Evolutionary conservation across 1,284 basidiomycete genomes (phyloP), one percentile per base, ranked within the genome.

Genomic region (Pulveroboletus sp.): DNA sequence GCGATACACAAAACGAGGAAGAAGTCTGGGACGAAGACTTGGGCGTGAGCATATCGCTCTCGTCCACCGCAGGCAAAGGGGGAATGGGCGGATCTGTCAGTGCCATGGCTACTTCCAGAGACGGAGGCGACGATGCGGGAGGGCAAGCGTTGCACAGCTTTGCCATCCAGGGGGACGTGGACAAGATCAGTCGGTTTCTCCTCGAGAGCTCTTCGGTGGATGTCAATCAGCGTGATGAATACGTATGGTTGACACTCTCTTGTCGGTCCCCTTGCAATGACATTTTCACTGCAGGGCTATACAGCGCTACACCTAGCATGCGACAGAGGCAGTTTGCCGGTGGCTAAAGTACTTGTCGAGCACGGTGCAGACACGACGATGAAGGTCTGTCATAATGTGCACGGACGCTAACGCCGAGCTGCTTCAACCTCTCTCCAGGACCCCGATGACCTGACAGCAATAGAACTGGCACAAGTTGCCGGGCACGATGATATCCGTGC

Each of bases 231-330:
- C 68, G 68, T 40, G 85, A 87, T 55, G 80, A 89, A 74, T 90
- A 83, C 75, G 92, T 94, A 70, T 70, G 83, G 43, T 51, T 22
- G 14, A 31, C 28, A 33, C 15, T 54, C 35, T 18, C 49, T 58
- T 3, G 17, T 38, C 18, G 12, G 36, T 46, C 33, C 22, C 26
- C 25, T 17, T 2, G 43, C 26, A 29, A 49, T 66, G 54, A 56
- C 40, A 24, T 35, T 45, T 26, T 29, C 54, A 7, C 48, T 61
- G 4, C 68, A 95, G 91, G 93, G 91, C 33, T 94, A 91, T 69
- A 91, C 93, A 0, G 81, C 93, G 15, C 71, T 96, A 25, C 94
- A 96, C 66, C 79, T 96, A 0, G 93, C 94, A 1, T 84, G 85
- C 20, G 94, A 96, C 68, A 78, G 94, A 69, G 94, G 93, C 1